Percentiles rank a stretch among this genome's conserved stretches.
These are phyloP conservation scores for Cordyceps fumosorosea DNA, from an alignment of 2,329 filamentous ascomycete species.

Conservation along the genomic window DNA sequence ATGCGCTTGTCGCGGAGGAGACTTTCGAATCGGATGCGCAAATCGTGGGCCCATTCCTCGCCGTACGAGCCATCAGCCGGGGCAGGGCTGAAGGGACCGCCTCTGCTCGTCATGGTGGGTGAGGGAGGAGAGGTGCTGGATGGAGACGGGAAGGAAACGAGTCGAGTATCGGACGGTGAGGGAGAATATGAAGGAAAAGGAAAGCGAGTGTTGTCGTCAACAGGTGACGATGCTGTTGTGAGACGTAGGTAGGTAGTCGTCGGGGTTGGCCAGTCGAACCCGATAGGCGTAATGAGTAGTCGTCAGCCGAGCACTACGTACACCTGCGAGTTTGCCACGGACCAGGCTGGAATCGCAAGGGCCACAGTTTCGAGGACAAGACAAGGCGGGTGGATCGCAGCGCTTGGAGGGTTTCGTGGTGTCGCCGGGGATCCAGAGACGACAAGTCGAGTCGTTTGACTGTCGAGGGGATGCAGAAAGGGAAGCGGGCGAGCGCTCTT, in stretches of 20 bases:
- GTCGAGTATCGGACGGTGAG: not conserved
- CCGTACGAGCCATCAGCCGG: constrained; percentile 42
- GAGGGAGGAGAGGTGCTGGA: not conserved
- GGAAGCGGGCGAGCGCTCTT: constrained; percentile 7
- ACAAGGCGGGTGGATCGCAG: constrained; percentile 1
- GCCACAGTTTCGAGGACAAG: constrained; percentile 1
- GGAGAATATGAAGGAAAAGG: constrained; percentile 9
- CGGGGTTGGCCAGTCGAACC: constrained; percentile 8
- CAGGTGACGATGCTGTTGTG: constrained; percentile 3
- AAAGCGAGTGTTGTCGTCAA: constrained; percentile 5
- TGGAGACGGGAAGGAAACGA: not conserved
- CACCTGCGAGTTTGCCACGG: constrained; percentile 17
- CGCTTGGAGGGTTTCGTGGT: not conserved
- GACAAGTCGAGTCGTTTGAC: not conserved
- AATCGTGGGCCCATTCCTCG: constrained; percentile 69
- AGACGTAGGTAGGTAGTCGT: not conserved
- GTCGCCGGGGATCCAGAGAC: not conserved
- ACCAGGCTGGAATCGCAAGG: constrained; percentile 12
- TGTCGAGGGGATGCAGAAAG: constrained; percentile 4
- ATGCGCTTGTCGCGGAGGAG: constrained; percentile 80
- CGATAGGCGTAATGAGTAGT: constrained; percentile 11
- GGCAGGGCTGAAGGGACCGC: constrained; percentile 26
- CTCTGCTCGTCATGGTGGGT: constrained; percentile 33
- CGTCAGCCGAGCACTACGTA: constrained; percentile 15
- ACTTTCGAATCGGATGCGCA: constrained; percentile 80